phyloP scores from a whole-genome alignment of 441 rosid genomes.

The Dalechampia spathulata region DNA sequence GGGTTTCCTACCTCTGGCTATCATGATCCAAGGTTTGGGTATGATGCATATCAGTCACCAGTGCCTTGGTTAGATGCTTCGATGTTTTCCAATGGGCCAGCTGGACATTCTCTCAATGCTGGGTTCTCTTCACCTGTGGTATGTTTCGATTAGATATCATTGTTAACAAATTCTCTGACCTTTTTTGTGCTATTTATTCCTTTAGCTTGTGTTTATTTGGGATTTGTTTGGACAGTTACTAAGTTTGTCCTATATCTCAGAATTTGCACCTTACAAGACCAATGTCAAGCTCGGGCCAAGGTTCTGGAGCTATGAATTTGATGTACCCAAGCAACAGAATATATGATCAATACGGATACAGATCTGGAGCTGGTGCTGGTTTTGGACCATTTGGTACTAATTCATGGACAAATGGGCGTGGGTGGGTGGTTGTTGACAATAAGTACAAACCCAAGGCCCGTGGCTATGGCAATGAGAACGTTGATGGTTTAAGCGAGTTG shows the following conservation, averaged over 20 bases:
- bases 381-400: constrained; percentile 55
- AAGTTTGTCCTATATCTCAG: no score
- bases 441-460: constrained; percentile 64
- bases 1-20: constrained; percentile 38
- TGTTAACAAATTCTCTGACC: background rate
- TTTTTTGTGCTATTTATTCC: background rate
- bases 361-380: constrained; percentile 57
- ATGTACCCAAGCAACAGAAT: constrained; percentile 55
- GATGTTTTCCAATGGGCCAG: constrained; percentile 26
- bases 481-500: constrained; percentile 78
- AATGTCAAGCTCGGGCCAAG: constrained; percentile 41
- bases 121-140: constrained; percentile 29
- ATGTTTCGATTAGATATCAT: background rate
- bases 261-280: constrained; percentile 46
- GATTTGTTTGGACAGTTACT: background rate
- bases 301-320: constrained; percentile 48
- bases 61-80: constrained; percentile 38
- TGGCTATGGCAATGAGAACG: constrained; percentile 51
- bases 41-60: constrained; percentile 37
- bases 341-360: constrained; percentile 59
- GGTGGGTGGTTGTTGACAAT: constrained; percentile 53
- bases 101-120: constrained; percentile 23
- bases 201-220: background rate
- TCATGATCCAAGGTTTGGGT: constrained; percentile 49
- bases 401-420: constrained; percentile 54